Evolutionary conservation across 306 rosid species (phyloP), one percentile per base, ranked within the genome.

Genomic region (Phaseolus lunatus): DNA sequence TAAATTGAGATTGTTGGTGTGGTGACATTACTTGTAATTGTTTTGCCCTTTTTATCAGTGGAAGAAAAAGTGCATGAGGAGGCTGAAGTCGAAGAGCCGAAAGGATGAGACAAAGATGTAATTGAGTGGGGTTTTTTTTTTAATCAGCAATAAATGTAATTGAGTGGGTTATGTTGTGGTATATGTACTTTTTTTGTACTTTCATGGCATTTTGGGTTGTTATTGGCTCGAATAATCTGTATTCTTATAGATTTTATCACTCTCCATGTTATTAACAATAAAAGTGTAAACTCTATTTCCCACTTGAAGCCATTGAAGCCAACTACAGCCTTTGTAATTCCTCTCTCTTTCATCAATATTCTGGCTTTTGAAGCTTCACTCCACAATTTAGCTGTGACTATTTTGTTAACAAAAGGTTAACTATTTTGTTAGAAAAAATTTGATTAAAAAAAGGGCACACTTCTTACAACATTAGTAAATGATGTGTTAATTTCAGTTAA

Each of bases 31-130:
- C 2, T 19, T 62, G 11, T 33, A n/a, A n/a, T 68, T 69, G 10
- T 20, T 41, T 20, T 63, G 1, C 10, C 8, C 2, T 75, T 7
- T 14, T 5, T 50, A 47, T 59, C 97, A 90, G 97, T 92, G 96
- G 96, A 92, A 92, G 97, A 92, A 92, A 93, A 92, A 92, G 93
- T 90, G 97, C 14, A 92, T 92, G 97, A 90, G 97, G 92, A 92
- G 97, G 78, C 66, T 92, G 87, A 92, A 92, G 91, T 90, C 96
- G 83, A 92, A 92, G 91, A 96, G 97, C 88, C 80, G 96, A 90
- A 92, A 92, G n/a, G 96, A 92, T 92, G 97, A 92, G 97, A 67
- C 97, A 92, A 79, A 87, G 97, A 83, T 92, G 96, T 2, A 92
- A 92, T 92, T 92, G 87, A 89, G 76, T 31, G 31, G 12, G n/a